These are phyloP conservation scores for Botrytis byssoidea DNA, from an alignment of 2,329 filamentous ascomycete genomes.

Conservation along the genomic window DNA sequence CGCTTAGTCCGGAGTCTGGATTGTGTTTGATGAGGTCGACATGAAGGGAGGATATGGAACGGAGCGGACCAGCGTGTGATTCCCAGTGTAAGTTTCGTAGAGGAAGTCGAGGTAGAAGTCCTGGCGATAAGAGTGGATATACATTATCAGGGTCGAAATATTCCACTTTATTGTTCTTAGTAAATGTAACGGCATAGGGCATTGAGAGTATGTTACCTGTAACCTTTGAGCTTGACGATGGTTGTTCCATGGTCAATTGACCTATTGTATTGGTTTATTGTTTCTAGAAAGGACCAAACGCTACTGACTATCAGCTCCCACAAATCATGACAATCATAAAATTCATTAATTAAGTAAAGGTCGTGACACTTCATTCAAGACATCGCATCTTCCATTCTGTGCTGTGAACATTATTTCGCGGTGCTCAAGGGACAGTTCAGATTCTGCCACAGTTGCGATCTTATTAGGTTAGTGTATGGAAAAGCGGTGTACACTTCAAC, in stretches of 20 bases:
- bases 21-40: conserved; percentile 72
- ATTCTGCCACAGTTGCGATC: background rate
- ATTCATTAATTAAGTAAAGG: conserved; percentile 8
- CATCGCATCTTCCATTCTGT: conserved; percentile 6
- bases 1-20: conserved; percentile 44
- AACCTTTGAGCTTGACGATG: conserved; percentile 72
- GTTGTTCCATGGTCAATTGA: conserved; percentile 57
- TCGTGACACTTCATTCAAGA: background rate
- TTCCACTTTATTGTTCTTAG: conserved; percentile 62
- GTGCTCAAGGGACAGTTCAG: background rate
- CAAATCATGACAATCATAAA: conserved; percentile 15
- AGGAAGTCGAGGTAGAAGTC: conserved; percentile 76
- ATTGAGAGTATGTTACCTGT: conserved; percentile 53
- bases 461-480: background rate
- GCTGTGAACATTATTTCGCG: background rate
- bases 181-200: background rate
- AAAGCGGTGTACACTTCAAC: background rate
- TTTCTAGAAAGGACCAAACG: background rate
- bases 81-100: conserved; percentile 96
- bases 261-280: background rate
- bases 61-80: conserved; percentile 83
- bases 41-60: conserved; percentile 90
- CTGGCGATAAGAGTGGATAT: conserved; percentile 76
- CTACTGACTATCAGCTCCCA: conserved; percentile 2
- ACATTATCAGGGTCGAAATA: conserved; percentile 92